Percentiles rank a stretch among this genome's conserved stretches.
Conservation (phyloP, 306 rosid genomes). For the Macrotyloma uniflorum region DNA sequence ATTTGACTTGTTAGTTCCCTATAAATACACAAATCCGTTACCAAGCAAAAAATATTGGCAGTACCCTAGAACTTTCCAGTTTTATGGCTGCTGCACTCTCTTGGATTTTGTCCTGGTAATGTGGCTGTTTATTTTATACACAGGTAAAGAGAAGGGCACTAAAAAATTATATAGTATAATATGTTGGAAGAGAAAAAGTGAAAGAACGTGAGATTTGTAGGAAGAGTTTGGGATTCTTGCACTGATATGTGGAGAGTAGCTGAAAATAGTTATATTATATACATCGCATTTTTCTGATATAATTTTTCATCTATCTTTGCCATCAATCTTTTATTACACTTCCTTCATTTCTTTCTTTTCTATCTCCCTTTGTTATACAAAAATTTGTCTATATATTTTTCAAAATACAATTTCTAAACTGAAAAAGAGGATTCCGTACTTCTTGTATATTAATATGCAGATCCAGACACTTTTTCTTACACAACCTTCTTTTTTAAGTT, state of each 20-base stretch:
- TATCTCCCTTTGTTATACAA: neutral
- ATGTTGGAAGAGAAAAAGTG: neutral
- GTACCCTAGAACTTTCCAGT: constrained; percentile 43
- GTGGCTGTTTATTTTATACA: neutral
- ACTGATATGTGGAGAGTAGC: neutral
- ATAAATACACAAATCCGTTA: neutral
- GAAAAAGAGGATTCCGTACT: neutral
- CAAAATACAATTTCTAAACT: neutral
- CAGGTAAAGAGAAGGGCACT: neutral
- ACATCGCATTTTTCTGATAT: neutral
- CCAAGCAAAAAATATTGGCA: neutral
- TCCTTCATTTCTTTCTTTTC: neutral
- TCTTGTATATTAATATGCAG: neutral
- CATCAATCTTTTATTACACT: neutral
- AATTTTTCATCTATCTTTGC: neutral
- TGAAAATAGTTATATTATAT: neutral
- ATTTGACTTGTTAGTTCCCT: neutral
- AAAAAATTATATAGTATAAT: neutral
- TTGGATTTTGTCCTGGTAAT: constrained; percentile 34
- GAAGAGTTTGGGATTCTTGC: neutral
- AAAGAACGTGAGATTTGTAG: too few relatives aligned
- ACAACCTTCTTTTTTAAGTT: neutral
- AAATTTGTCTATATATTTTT: neutral
- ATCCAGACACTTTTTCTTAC: neutral
- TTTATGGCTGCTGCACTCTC: neutral